phyloP scores from a whole-genome alignment of 768 basidiomycete species.

The Boletellus emodensis region DNA sequence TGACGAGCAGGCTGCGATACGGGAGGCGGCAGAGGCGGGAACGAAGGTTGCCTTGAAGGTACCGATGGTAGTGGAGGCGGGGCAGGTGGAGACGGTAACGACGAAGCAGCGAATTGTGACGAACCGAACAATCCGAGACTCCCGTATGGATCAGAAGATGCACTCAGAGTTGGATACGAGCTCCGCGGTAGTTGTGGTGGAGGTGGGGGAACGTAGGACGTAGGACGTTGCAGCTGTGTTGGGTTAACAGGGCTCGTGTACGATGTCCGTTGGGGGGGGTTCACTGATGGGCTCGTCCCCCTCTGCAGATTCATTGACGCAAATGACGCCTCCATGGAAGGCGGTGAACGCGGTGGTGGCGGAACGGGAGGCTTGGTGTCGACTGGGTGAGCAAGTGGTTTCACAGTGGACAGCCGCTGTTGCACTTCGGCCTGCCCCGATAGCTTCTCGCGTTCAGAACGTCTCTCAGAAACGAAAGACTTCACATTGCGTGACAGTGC shows the following conservation, averaged over 20 bases:
- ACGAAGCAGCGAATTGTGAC: conserved; percentile 6
- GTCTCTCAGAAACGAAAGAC: conserved; percentile 60
- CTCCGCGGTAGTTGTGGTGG: conserved; percentile 27
- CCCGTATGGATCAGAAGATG: conserved; percentile 36
- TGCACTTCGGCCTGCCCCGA: conserved; percentile 69
- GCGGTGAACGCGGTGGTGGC: conserved; percentile 38
- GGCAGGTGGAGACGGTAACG: background rate
- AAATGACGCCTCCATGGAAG: conserved; percentile 49
- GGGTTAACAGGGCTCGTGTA: conserved; percentile 16
- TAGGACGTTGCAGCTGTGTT: conserved; percentile 22
- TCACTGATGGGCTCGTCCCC: conserved; percentile 23
- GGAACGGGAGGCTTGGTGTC: conserved; percentile 49
- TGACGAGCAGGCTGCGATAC: conserved; percentile 19
- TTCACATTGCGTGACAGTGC: conserved; percentile 57
- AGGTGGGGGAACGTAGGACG: conserved; percentile 14
- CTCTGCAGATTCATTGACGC: conserved; percentile 51
- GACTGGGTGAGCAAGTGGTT: conserved; percentile 35
- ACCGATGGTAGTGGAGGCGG: conserved; percentile 13
- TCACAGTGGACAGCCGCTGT: conserved; percentile 50
- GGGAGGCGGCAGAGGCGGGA: conserved; percentile 16
- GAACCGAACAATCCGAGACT: conserved; percentile 28
- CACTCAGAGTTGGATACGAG: conserved; percentile 20
- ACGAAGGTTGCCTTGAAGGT: conserved; percentile 26
- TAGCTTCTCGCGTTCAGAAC: conserved; percentile 65
- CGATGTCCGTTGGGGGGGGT: conserved; percentile 28